Evolutionary conservation across 2,329 filamentous ascomycete species (phyloP).

Genomic region (Apiospora arundinis): DNA sequence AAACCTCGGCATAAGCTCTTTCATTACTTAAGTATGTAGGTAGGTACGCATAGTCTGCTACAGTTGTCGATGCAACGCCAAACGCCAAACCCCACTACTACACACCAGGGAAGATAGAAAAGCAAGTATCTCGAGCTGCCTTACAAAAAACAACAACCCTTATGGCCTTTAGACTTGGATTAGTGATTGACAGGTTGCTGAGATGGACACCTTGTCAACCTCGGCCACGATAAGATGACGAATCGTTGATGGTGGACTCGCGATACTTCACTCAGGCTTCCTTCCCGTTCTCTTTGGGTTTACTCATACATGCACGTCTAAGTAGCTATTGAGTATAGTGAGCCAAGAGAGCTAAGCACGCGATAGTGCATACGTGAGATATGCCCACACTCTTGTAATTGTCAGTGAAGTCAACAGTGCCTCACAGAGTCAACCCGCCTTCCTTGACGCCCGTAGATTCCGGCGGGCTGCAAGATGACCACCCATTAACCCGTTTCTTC

Average conservation of each 20-base stretch:
- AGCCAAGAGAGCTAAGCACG: neutral
- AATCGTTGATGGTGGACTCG: neutral
- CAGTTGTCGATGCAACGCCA: neutral
- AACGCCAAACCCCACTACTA: neutral
- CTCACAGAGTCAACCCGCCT: neutral
- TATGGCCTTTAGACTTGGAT: neutral
- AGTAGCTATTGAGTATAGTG: neutral
- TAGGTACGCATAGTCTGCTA: neutral
- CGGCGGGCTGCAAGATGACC: slow-evolving; percentile 6
- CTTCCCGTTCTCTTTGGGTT: neutral
- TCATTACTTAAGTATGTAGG: too few relatives aligned
- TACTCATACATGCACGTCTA: neutral
- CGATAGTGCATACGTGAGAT: neutral
- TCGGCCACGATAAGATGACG: neutral
- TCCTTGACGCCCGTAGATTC: neutral
- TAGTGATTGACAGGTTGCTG: neutral
- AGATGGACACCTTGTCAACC: neutral
- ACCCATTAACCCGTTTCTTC: neutral
- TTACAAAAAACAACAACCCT: too few relatives aligned
- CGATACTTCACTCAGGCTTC: neutral
- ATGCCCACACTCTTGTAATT: neutral
- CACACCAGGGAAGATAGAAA: too few relatives aligned
- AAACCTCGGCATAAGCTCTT: neutral
- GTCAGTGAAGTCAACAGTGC: neutral
- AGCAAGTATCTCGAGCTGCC: neutral